A percentile compares a stretch with the other conserved stretches of the same genome.
Conservation (phyloP, 805 yeast genomes). For the Ascoidea asiatica region DNA sequence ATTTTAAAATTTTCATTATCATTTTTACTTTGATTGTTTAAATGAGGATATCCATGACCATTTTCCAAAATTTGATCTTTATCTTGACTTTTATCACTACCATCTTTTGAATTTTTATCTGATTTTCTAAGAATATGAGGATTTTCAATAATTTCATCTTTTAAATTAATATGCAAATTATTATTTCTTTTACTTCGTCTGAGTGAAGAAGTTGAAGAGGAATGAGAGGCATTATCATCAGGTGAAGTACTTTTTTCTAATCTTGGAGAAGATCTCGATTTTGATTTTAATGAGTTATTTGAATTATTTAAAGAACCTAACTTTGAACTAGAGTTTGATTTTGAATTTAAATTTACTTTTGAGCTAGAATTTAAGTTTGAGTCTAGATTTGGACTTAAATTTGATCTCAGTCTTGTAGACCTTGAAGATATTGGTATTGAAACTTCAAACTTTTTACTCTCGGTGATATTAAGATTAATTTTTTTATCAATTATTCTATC, state of each 20-base stretch:
- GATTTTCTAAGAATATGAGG: neutral
- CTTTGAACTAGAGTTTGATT: neutral
- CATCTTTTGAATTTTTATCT: neutral
- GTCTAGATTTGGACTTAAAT: too few relatives aligned
- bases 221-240: too few relatives aligned
- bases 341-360: too few relatives aligned
- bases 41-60: neutral
- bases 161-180: too few relatives aligned
- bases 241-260: neutral
- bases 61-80: too few relatives aligned
- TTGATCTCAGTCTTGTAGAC: neutral
- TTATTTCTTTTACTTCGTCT: neutral
- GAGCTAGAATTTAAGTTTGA: too few relatives aligned
- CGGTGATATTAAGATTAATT: neutral
- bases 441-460: neutral
- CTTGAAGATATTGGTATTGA: neutral
- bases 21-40: neutral
- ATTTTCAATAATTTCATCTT: too few relatives aligned
- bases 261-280: conserved; percentile 8
- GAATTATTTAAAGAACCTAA: neutral
- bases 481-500: neutral
- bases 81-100: neutral
- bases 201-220: conserved; percentile 13
- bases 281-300: conserved; percentile 10
- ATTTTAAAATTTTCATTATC: neutral